Base-by-base conservation (phyloP, 2,329 filamentous ascomycete species). In the Cercospora canescens region DNA sequence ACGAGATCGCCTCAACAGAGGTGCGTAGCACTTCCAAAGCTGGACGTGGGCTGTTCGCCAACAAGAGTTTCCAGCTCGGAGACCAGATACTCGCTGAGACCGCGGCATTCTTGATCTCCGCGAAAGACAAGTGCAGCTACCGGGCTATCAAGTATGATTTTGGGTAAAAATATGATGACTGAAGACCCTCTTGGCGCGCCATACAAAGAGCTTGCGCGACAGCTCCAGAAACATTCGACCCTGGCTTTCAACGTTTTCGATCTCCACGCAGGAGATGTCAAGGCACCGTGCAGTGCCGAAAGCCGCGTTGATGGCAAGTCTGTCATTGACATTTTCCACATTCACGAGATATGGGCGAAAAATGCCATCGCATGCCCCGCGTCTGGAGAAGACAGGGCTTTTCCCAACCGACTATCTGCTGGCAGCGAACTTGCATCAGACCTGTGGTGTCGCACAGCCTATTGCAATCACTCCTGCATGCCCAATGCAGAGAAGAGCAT, bases 401-500 rank as follows among this genome's bases (percentile, higher is more conserved):
- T 64, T 37, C 56, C 61, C 21, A 61, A 56, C 28, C 63, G 66
- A 6, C 28, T 57, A 9, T 14, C 34, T 14, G 50, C 21, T 3
- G 14, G 57, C 12, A 37, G 24, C 37, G 56, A 26, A 30, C 30
- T 18, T 12, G 65, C 62, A 3, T 65, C 58, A 32, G 65, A 62
- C 5, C 41, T 67, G 14, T 67, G 65, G 65, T 62, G 52, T 35
- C 59, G 39, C 12, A 45, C 57, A 1, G 50, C 66, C 32, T 66
- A 60, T 48, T 52, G 48, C 63, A 68, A 68, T 30, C 68, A 69
- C 41, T 70, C 68, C 16, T 70, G 68, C 32, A 32, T 63, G 14
- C 64, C 66, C 2, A 69, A 68, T 55, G 64, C 68, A 2, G 60
- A 65, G 26, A 66, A 67, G 54, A 41, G 59, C 48, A 65, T 66